phyloP scores from a whole-genome alignment of 1,139 yeast genomes.

The Diutina scorzettiae region DNA sequence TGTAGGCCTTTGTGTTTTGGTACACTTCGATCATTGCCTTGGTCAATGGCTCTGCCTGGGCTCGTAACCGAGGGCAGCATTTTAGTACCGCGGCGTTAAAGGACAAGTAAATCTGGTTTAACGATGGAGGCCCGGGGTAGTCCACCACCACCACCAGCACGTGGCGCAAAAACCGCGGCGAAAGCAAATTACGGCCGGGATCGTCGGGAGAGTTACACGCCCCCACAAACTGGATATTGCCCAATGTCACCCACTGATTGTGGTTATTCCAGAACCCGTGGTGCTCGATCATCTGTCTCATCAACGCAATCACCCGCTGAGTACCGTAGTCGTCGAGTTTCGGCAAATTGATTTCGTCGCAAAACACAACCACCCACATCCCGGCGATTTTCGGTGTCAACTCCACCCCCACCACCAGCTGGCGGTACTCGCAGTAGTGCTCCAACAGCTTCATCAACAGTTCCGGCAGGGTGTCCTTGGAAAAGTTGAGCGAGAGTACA shows the following conservation, averaged over 20 bases:
- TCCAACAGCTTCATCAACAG: slow-evolving; percentile 56
- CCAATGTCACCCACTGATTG: slow-evolving; percentile 55
- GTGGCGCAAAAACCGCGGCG: slow-evolving; percentile 61
- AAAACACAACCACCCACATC: slow-evolving; percentile 72
- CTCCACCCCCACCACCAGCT: slow-evolving; percentile 33
- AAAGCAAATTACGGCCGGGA: slow-evolving; percentile 54
- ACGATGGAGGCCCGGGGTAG: slow-evolving; percentile 60
- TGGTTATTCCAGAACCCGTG: slow-evolving; percentile 69
- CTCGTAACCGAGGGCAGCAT: slow-evolving; percentile 49
- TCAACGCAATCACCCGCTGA: slow-evolving; percentile 60
- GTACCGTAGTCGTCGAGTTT: slow-evolving; percentile 63
- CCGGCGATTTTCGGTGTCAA: slow-evolving; percentile 54
- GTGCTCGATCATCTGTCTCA: slow-evolving; percentile 66
- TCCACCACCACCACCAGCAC: slow-evolving; percentile 62
- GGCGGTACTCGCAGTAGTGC: slow-evolving; percentile 53
- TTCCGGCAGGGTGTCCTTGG: slow-evolving; percentile 65
- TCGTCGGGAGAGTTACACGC: slow-evolving; percentile 91
- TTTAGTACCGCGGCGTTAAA: slow-evolving; percentile 50
- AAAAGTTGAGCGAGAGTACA: slow-evolving; percentile 64
- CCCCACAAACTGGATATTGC: slow-evolving; percentile 72
- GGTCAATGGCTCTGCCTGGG: slow-evolving; percentile 42
- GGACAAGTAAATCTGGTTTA: slow-evolving; percentile 54
- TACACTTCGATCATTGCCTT: slow-evolving; percentile 61
- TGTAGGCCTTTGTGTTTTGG: slow-evolving; percentile 19
- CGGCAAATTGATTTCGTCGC: slow-evolving; percentile 89